phyloP scores from a whole-genome alignment of 371 early-diverging fungal species.

The Batkoa obscura region DNA sequence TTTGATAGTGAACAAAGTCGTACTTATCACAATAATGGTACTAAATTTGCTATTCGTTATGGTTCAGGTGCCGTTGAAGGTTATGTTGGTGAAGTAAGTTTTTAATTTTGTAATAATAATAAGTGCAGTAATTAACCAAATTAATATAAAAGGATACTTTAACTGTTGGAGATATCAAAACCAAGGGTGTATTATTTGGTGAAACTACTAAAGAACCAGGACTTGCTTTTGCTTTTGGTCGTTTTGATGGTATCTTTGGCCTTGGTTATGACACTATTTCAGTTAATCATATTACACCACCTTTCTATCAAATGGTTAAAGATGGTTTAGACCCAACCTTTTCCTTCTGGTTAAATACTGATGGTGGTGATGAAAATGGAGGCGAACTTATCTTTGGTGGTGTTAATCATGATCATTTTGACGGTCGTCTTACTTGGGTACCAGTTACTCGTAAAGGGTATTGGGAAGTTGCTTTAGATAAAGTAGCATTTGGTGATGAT shows the following conservation, averaged over 20 bases:
- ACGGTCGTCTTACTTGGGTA: conserved; percentile 56
- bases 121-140: conserved; percentile 2
- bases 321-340: conserved; percentile 57
- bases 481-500: conserved; percentile 48
- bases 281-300: conserved; percentile 67
- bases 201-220: conserved; percentile 86
- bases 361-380: conserved; percentile 28
- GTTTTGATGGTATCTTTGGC: conserved; percentile 88
- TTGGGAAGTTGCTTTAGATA: conserved; percentile 78
- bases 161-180: conserved; percentile 41
- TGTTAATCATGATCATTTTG: conserved; percentile 41
- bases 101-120: too few relatives aligned
- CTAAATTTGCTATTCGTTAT: conserved; percentile 74
- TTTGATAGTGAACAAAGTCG: conserved; percentile 53
- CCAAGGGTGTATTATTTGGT: conserved; percentile 61
- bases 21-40: conserved; percentile 66
- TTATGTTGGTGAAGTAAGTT: conserved; percentile 39
- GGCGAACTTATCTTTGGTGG: conserved; percentile 81
- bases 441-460: conserved; percentile 73
- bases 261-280: conserved; percentile 80
- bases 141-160: conserved; percentile 30
- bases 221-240: conserved; percentile 57
- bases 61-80: conserved; percentile 85
- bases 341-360: conserved; percentile 56
- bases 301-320: conserved; percentile 78